phyloP scores from a whole-genome alignment of 2,329 filamentous ascomycete genomes.

The Stachybotrys echinatus region DNA sequence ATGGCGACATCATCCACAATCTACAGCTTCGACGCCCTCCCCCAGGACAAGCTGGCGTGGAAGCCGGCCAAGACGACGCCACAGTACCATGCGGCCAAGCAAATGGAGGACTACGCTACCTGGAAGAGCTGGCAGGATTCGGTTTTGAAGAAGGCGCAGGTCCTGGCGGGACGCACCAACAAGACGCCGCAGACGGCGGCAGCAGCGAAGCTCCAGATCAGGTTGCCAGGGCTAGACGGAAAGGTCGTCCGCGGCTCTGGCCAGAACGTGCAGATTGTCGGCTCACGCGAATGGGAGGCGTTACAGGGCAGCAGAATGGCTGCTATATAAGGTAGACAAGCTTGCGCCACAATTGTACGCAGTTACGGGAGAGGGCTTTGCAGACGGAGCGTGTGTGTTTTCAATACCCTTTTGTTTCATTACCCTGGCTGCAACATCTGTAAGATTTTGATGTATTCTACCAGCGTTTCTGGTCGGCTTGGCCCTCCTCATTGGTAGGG shows the following conservation, averaged over 20 bases:
- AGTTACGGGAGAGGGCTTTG: no score
- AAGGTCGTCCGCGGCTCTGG: constrained; percentile 34
- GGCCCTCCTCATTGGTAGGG: no score
- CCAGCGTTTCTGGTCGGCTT: no score
- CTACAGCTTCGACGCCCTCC: constrained; percentile 53
- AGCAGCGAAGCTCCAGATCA: constrained; percentile 45
- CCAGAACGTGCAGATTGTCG: constrained; percentile 44
- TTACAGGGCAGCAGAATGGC: constrained; percentile 35
- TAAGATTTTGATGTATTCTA: no score
- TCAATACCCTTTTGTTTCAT: constrained; percentile 1
- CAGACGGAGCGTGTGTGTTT: constrained; percentile 1
- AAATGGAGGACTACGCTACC: constrained; percentile 59
- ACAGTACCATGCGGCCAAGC: constrained; percentile 60
- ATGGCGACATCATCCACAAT: constrained; percentile 52
- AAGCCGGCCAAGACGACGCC: constrained; percentile 58
- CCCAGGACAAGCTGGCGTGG: constrained; percentile 60
- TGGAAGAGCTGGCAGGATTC: constrained; percentile 55
- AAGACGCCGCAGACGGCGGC: constrained; percentile 20
- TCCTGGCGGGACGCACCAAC: constrained; percentile 21
- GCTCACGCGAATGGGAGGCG: constrained; percentile 50
- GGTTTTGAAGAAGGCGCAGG: constrained; percentile 47
- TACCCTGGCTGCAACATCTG: neutral
- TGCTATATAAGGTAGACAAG: constrained; percentile 13
- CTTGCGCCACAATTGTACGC: constrained; percentile 6
- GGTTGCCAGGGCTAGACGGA: constrained; percentile 39